These are phyloP conservation scores for Chenopodium album DNA, from an alignment of 148 eudicot species.

Conservation along the genomic window DNA sequence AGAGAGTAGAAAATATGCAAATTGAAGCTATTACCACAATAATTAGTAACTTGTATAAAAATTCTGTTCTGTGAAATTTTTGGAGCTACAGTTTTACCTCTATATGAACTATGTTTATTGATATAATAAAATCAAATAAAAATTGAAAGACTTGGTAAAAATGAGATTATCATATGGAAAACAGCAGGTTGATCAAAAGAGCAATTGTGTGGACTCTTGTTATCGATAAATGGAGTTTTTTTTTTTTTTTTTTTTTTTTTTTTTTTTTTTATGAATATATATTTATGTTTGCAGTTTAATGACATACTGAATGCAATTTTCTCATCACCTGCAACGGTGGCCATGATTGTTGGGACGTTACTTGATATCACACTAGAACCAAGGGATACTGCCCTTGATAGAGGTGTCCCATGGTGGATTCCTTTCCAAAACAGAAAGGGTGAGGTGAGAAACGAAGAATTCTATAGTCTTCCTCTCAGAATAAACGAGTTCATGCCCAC, in stretches of 20 bases:
- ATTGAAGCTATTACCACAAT: neutral
- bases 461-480: constrained; percentile 76
- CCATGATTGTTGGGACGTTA: constrained; percentile 61
- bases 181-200: neutral
- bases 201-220: neutral
- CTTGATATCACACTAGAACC: constrained; percentile 78
- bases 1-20: neutral
- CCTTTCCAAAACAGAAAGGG: constrained; percentile 78
- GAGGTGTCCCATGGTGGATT: constrained; percentile 88
- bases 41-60: neutral
- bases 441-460: constrained; percentile 84
- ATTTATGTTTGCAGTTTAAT: constrained; percentile 62
- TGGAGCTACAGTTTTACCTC: neutral
- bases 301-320: constrained; percentile 81
- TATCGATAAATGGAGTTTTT: neutral
- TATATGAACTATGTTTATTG: neutral
- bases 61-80: neutral
- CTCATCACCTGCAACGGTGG: constrained; percentile 81
- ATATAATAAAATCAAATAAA: neutral
- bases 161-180: neutral
- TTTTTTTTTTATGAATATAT: neutral
- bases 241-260: neutral
- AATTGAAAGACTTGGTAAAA: neutral
- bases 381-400: constrained; percentile 36
- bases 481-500: constrained; percentile 66